phyloP scores from a whole-genome alignment of 371 early-diverging fungal genomes.

The Syncephalastrum monosporum region DNA sequence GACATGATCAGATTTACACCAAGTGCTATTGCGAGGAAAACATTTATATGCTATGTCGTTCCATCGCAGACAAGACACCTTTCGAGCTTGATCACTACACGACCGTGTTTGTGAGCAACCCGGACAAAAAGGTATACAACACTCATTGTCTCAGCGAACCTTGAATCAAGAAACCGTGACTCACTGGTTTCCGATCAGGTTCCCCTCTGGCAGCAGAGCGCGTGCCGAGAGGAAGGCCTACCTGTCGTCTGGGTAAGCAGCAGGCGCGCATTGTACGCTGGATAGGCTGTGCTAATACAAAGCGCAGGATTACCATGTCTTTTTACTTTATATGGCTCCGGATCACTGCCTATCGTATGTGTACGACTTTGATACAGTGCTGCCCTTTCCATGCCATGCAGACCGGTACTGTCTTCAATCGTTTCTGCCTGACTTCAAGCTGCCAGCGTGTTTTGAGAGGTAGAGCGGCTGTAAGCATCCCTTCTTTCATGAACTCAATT shows the following conservation, averaged over 20 bases:
- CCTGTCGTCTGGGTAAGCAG: slow-evolving; percentile 40
- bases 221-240: background rate
- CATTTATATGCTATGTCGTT: slow-evolving; percentile 36
- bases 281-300: background rate
- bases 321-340: slow-evolving; percentile 17
- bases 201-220: slow-evolving; percentile 15
- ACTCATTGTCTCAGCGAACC: background rate
- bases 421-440: slow-evolving; percentile 26
- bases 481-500: background rate
- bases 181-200: background rate
- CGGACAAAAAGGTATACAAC: slow-evolving; percentile 17
- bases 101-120: slow-evolving; percentile 43
- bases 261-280: background rate
- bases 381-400: slow-evolving; percentile 35
- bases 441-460: slow-evolving; percentile 27
- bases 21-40: slow-evolving; percentile 48
- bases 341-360: slow-evolving; percentile 9
- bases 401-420: slow-evolving; percentile 22
- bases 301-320: slow-evolving; percentile 46
- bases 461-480: background rate
- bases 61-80: slow-evolving; percentile 15
- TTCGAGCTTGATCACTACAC: slow-evolving; percentile 17
- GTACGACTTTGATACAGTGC: slow-evolving; percentile 37
- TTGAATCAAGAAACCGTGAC: background rate
- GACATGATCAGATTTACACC: slow-evolving; percentile 29